Percentiles rank a stretch among this genome's conserved stretches.
These are phyloP conservation scores for Testicularia cyperi DNA, from an alignment of 1,284 basidiomycete species.

Conservation along the genomic window DNA sequence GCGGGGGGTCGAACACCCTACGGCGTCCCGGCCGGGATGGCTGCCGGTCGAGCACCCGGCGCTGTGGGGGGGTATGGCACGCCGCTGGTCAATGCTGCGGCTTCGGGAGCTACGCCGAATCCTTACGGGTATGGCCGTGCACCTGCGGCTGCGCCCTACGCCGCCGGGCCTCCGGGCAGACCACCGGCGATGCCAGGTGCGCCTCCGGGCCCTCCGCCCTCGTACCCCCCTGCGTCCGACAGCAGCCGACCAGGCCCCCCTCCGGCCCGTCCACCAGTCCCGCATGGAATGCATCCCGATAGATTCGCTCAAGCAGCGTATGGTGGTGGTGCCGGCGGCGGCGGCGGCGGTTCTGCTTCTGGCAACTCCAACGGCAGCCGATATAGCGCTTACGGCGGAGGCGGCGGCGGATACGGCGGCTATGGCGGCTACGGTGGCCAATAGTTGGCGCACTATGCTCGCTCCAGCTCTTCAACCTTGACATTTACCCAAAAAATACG, in stretches of 20 bases:
- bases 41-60: slow-evolving; percentile 13
- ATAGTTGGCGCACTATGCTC: no score
- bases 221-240: slow-evolving; percentile 12
- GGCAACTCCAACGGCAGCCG: no score
- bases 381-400: slow-evolving; percentile 14
- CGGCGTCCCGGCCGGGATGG: slow-evolving; percentile 16
- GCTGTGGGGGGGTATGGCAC: slow-evolving; percentile 23
- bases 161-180: slow-evolving; percentile 18
- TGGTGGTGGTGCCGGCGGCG: no score
- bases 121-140: slow-evolving; percentile 19
- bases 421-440: no score
- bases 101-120: slow-evolving; percentile 31
- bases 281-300: slow-evolving; percentile 47
- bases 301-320: slow-evolving; percentile 33
- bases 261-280: slow-evolving; percentile 27
- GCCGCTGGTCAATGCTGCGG: slow-evolving; percentile 16
- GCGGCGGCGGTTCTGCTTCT: slow-evolving; percentile 6
- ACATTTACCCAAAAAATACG: no score
- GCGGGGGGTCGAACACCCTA: slow-evolving; percentile 21
- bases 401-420: no score
- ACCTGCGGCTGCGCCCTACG: slow-evolving; percentile 3
- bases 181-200: slow-evolving; percentile 34
- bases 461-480: no score
- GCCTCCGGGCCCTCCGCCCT: slow-evolving; percentile 25
- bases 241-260: slow-evolving; percentile 21